Base-by-base conservation (phyloP, 2,329 filamentous ascomycete genomes). In the Zarea fungicola region DNA sequence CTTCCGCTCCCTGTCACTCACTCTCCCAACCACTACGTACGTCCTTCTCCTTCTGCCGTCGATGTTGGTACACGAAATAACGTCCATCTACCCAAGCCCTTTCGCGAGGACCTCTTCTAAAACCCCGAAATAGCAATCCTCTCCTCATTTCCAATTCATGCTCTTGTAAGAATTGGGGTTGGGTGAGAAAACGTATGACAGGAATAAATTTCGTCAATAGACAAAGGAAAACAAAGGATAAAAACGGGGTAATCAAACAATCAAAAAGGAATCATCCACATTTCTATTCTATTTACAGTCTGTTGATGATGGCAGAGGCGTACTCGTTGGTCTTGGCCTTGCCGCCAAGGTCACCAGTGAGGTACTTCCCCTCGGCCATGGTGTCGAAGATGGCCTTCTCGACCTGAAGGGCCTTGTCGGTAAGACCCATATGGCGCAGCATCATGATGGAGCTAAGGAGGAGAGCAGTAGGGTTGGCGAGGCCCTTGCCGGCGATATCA, bases 391-490 rank as follows among this genome's bases (percentile, higher is more conserved):
- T 95, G 58, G 93, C 93, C 72, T 82, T 87, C 80, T 97, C 89
- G 66, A 99, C 97, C 70, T 83, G 84, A 69, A 77, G 70, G 59
- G 93, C 93, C 69, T 97, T 84, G 56, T 89, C 79, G 70, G 75
- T 84, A 57, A 99, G 80, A 64, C 87, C 84, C 92, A 99, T 97
- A 76, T 99, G 93, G 72, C 93, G 85, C 80, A 99, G 76, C 93
- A 99, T 97, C 93, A 99, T 97, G 77, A 97, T 93, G 70, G 88
- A 95, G 71, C 83, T 89, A 65, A 97, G 86, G 57, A 99, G 83
- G 60, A 99, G 84, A 52, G 93, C 93, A 54, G 93, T 97, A 55
- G 93, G 93, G 82, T 99, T 99, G 65, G 93, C 93, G 60, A 97
- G 85, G 59, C 82, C 87, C 83, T 96, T 90, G 71, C 92, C 92